Conservation (phyloP, 164 flowering plant genomes). For the Houttuynia cordata region DNA sequence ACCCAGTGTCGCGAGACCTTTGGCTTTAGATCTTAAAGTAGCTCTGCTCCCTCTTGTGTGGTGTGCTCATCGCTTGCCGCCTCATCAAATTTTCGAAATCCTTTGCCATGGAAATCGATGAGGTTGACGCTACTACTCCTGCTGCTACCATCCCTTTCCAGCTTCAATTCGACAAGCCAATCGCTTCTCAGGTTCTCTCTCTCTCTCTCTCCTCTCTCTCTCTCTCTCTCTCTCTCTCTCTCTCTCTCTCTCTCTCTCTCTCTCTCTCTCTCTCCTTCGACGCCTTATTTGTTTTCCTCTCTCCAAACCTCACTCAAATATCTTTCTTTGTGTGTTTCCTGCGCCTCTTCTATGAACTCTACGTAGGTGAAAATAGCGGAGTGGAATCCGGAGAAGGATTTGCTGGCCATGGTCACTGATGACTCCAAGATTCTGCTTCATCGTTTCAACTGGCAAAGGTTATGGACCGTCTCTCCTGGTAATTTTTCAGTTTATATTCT, state of each 20-base stretch:
- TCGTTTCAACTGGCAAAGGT: slow-evolving; percentile 95
- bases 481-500: no score
- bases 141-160: slow-evolving; percentile 66
- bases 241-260: background rate
- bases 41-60: no score
- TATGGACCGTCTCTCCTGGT: slow-evolving; percentile 88
- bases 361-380: slow-evolving; percentile 70
- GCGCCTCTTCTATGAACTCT: background rate
- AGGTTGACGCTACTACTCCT: slow-evolving; percentile 23
- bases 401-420: slow-evolving; percentile 88
- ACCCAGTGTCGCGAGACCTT: no score
- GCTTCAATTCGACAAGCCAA: slow-evolving; percentile 91
- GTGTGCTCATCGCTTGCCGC: no score
- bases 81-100: background rate
- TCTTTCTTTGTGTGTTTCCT: no score
- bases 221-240: no score
- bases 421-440: slow-evolving; percentile 81
- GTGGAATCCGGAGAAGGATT: slow-evolving; percentile 98
- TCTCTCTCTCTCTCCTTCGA: background rate
- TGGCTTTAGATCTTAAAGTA: no score
- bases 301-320: no score
- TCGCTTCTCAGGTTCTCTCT: slow-evolving; percentile 68
- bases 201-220: no score
- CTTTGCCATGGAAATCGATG: slow-evolving; percentile 72
- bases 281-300: no score